Evolutionary conservation across 176 grass and related monocot genomes (phyloP), one percentile per base, ranked within the genome.

Genomic region (Tuctoria greenei): DNA sequence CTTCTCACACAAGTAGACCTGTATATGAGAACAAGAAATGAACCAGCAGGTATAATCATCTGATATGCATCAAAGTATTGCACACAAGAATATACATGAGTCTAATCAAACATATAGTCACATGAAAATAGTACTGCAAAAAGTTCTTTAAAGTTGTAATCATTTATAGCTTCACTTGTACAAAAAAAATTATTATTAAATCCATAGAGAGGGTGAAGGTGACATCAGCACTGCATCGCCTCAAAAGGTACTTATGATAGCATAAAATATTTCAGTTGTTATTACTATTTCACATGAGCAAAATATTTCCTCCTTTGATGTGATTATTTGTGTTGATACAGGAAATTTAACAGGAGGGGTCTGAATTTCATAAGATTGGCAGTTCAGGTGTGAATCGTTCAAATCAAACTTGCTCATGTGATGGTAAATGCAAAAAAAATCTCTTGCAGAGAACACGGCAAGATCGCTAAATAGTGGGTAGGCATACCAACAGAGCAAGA

Each of bases 1-100:
- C 75, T 98, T 98, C 80, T 98, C 84, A 71, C 95, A 98, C 67
- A 98, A 86, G 78, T 99, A 99, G 23, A 95, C 91, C 96, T 99
- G 89, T 44, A 65, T 63, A 86, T 72, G 11, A 62, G 66, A 74
- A 66, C 39, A 8, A 8, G 6, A 78, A 62, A 86, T 68, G 38
- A 67, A 63, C 66, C 61, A 82, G 35, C 36, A 81, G 66, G 35
- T 59, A 66, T 1, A 31, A 31, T 31, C 3, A 31, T 31, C 64
- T 61, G 40, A 60, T 2, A 21, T 15, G 10, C 46, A 73, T 64
- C 46, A 83, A 47, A 73, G 77, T 43, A 40, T 67, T 64, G 44
- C 6, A 6, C 1, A 59, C 25, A 28, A 39, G 10, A 65, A 71
- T n/a, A 38, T 21, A 25, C 21, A 14, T 17, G 7, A 64, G 5